Conservation (phyloP, 441 rosid species). For the Pelargonium australe region DNA sequence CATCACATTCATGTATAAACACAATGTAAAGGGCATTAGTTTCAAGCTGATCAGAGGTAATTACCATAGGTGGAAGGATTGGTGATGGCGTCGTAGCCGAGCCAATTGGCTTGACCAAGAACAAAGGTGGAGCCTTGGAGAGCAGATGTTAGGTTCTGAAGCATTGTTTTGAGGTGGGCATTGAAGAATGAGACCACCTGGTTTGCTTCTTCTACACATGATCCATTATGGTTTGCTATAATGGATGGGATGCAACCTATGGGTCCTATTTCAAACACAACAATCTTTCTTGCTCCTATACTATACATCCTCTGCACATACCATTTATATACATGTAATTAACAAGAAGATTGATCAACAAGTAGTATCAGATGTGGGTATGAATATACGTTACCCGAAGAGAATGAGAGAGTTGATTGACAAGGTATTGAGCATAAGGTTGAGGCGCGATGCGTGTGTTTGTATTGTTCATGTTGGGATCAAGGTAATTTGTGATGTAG, state of each 20-base stretch:
- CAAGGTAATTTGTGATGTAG: constrained; percentile 26
- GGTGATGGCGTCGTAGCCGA: constrained; percentile 30
- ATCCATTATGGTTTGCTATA: constrained; percentile 19
- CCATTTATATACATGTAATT: not conserved
- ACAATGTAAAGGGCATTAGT: not conserved
- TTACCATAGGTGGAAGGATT: constrained; percentile 39
- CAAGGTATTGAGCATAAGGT: constrained; percentile 27
- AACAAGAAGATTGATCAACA: not conserved
- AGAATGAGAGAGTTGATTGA: constrained; percentile 5
- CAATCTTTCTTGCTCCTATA: constrained; percentile 35
- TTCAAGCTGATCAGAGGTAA: no score
- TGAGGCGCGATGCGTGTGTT: constrained; percentile 20
- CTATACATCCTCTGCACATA: constrained; percentile 27
- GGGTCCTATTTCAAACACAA: constrained; percentile 40
- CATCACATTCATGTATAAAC: not conserved
- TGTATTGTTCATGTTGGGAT: not conserved
- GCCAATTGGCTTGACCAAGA: constrained; percentile 24
- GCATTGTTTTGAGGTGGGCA: constrained; percentile 24
- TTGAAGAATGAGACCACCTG: constrained; percentile 30
- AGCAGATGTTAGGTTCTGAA: constrained; percentile 26
- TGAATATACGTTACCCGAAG: constrained; percentile 20
- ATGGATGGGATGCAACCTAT: constrained; percentile 40
- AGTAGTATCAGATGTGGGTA: not conserved
- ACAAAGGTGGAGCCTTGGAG: constrained; percentile 31
- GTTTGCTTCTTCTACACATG: constrained; percentile 33